Base-by-base conservation (phyloP, 2,329 filamentous ascomycete species). In the Purpureocillium lavendulum region DNA sequence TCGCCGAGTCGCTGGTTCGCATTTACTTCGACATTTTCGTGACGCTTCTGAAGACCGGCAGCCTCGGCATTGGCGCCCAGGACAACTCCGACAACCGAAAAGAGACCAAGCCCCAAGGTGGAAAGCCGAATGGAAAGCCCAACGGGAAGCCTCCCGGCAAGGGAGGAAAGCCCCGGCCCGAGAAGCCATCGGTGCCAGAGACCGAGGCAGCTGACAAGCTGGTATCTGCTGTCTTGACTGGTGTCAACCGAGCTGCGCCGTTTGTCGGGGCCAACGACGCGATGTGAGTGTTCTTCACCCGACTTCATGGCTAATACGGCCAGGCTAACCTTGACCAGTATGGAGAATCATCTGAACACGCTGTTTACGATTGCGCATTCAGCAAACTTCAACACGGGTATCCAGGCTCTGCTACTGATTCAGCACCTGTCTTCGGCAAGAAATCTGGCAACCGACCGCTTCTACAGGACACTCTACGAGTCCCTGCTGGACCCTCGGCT, bases 301-400 rank as follows among this genome's bases (percentile, higher is more conserved):
- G 10, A 6, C 10, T 26, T 26, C 21, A 26, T 21, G 4, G 4
- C n/a, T n/a, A n/a, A n/a, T n/a, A n/a, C n/a, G n/a, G n/a, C n/a
- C 17, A 9, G 13, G n/a, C 37, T 39, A 18, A 38, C 26, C 31
- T 15, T 8, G 11, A 4, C 39, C 40, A 84, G 80, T 17, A 77
- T 97, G 48, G 86, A 94, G 54, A 80, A 82, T 42, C 90, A 98
- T 55, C 77, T 98, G 41, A 84, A 97, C 57, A 96, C 90, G 3
- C 74, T 98, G 18, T 98, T 96, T 73, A 82, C 80, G 52, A 92
- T 98, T 53, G 94, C 92, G 0, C 92, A 98, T 63, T 97, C 90
- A 1, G 87, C 90, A 41, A 98, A 98, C 62, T 97, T 98, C 74
- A 98, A 97, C 65, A 98, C 92, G 1, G 92, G 88, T 57, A 87